Evolutionary conservation across 352 stramenopile species (phyloP).

Genomic region (Globisporangium yorkense): DNA sequence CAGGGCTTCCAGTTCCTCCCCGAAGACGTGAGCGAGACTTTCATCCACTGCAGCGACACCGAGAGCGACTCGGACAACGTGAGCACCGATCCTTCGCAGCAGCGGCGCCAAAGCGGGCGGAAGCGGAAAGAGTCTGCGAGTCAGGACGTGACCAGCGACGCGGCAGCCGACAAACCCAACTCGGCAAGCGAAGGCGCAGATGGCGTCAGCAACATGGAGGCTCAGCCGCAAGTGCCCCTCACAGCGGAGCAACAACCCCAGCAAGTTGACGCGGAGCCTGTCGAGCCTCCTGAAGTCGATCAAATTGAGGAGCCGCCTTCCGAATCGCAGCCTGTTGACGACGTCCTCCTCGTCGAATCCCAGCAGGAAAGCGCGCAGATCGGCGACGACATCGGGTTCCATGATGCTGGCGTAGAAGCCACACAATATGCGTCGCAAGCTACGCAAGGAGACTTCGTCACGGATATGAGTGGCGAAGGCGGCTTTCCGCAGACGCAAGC

Average conservation of each 20-base stretch:
- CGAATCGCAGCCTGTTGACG: neutral
- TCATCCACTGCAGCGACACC: slow-evolving; percentile 39
- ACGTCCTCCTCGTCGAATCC: neutral
- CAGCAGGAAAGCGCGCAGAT: neutral
- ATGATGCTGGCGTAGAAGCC: neutral
- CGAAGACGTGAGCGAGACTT: slow-evolving; percentile 46
- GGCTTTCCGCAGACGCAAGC: slow-evolving; percentile 9
- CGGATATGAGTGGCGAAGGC: neutral
- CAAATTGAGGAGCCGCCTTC: neutral
- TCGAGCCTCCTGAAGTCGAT: neutral
- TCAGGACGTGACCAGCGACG: neutral
- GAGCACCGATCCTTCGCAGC: neutral
- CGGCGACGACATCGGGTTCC: neutral
- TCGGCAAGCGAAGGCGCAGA: neutral
- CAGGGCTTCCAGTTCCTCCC: slow-evolving; percentile 38
- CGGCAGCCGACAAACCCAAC: neutral
- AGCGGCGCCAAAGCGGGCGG: neutral
- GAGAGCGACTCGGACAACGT: slow-evolving; percentile 25
- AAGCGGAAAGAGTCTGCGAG: neutral
- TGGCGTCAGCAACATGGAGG: neutral
- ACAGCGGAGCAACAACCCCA: neutral
- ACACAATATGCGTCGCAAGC: neutral
- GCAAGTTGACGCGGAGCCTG: neutral
- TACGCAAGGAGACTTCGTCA: neutral
- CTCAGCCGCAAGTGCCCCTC: neutral